Evolutionary conservation across 2,329 filamentous ascomycete species (phyloP), one percentile per base, ranked within the genome.

Genomic region (Colletotrichum echinochloae): DNA sequence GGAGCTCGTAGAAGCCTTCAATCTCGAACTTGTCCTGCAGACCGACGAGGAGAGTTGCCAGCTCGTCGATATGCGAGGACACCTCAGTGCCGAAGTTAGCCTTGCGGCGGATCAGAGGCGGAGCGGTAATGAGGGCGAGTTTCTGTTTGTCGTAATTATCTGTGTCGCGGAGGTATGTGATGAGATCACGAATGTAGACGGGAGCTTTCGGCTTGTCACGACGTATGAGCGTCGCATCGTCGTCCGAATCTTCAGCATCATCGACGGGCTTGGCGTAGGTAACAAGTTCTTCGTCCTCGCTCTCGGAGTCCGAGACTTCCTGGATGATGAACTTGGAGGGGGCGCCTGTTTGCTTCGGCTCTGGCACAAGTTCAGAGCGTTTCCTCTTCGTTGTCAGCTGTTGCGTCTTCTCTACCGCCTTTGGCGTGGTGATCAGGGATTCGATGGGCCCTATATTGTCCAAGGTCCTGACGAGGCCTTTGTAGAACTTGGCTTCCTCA

Each of bases 191-290:
- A 70, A 98, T 92, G 76, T 98, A 98, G 1, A 99, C 94, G 1
- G 96, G 96, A 0, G 94, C 88, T 68, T 89, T 92, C 28, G 92
- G 89, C 75, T 96, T 98, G 79, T 96, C 91, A 18, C 95, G 88
- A 67, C 92, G 91, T 57, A 98, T 87, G 23, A 97, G 84, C 0
- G 94, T 97, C 6, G 96, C 91, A 75, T 99, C 97, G 46, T 98
- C 95, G 67, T 98, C 94, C 0, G 94, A 95, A 77, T 99, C 96
- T 77, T 97, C 94, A 0, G 90, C 88, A 74, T 99, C 96, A 1
- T 93, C 94, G 76, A 94, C 93, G 0, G 94, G 94, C 78, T 97
- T 98, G 18, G 89, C 88, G 75, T 98, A 97, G 0, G 93, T 88
- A 2, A 89, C 84, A 1, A 98, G 83, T 70, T 93, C 92, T 20